These are phyloP conservation scores for Aspergillus chevalieri DNA, from an alignment of 2,329 filamentous ascomycete genomes.

Conservation along the genomic window DNA sequence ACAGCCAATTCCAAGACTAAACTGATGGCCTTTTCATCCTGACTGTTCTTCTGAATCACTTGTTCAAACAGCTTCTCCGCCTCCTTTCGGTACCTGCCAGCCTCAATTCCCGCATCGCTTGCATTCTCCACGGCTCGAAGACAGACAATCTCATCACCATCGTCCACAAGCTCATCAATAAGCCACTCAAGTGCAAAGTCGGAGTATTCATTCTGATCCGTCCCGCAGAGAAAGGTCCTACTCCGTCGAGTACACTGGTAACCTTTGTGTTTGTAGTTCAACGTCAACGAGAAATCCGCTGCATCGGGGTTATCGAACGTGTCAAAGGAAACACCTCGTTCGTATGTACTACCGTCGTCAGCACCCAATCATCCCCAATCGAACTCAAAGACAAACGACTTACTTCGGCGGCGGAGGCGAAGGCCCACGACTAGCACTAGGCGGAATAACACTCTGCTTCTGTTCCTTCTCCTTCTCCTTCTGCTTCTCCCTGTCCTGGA, in stretches of 20 bases:
- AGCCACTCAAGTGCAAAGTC: constrained; percentile 91
- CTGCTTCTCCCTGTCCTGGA: constrained; percentile 20
- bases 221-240: constrained; percentile 82
- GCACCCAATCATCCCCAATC: background rate
- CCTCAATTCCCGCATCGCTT: constrained; percentile 54
- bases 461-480: constrained; percentile 17
- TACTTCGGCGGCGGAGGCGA: constrained; percentile 40
- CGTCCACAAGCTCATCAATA: constrained; percentile 83
- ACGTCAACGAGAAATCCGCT: constrained; percentile 67
- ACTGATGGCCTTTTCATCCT: constrained; percentile 72
- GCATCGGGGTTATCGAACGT: constrained; percentile 64
- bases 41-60: constrained; percentile 73
- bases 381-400: constrained; percentile 6
- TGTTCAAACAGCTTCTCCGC: constrained; percentile 67
- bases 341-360: constrained; percentile 49
- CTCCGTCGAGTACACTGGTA: constrained; percentile 75
- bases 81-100: constrained; percentile 67
- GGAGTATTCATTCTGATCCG: constrained; percentile 86
- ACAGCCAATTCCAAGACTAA: constrained; percentile 81
- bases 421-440: constrained; percentile 21
- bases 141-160: constrained; percentile 89
- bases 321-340: constrained; percentile 66
- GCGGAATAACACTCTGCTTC: constrained; percentile 10
- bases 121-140: constrained; percentile 78
- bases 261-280: constrained; percentile 79